phyloP scores from a whole-genome alignment of 306 rosid genomes.

The Glycine soja region DNA sequence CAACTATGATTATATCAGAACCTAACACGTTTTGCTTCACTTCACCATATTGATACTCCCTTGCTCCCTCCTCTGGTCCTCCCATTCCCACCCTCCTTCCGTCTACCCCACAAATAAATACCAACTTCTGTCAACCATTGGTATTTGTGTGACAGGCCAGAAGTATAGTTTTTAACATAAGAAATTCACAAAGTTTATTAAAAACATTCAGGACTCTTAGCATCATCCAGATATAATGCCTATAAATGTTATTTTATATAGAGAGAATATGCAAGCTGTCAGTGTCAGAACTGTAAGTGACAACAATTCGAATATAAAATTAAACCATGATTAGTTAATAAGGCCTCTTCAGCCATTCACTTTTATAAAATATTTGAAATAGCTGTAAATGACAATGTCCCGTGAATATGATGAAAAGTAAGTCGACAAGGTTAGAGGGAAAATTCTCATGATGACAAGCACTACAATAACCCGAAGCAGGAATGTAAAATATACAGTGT shows the following conservation, averaged over 20 bases:
- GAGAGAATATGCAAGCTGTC: not conserved
- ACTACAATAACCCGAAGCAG: not conserved
- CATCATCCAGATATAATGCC: slow-evolving; percentile 12
- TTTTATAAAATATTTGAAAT: not conserved
- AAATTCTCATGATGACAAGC: not conserved
- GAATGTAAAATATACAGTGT: not conserved
- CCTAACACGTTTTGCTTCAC: not conserved
- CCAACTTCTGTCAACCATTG: not conserved
- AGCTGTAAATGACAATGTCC: not conserved
- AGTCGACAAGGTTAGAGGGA: not conserved
- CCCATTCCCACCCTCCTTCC: not conserved
- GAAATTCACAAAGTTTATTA: not conserved
- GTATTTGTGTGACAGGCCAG: not conserved
- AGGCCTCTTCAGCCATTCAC: not conserved
- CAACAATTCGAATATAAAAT: not conserved
- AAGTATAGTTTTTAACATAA: not conserved
- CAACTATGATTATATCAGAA: not conserved
- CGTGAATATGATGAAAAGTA: not conserved
- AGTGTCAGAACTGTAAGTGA: not conserved
- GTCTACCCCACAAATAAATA: not conserved
- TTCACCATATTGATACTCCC: not conserved
- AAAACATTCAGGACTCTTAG: not conserved
- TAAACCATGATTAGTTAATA: not conserved
- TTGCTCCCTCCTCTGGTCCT: not conserved
- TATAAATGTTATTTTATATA: too few relatives aligned